A percentile compares a stretch with the other conserved stretches of the same genome.
phyloP scores from a whole-genome alignment of 257 asterid species.

The Solanum habrochaites region DNA sequence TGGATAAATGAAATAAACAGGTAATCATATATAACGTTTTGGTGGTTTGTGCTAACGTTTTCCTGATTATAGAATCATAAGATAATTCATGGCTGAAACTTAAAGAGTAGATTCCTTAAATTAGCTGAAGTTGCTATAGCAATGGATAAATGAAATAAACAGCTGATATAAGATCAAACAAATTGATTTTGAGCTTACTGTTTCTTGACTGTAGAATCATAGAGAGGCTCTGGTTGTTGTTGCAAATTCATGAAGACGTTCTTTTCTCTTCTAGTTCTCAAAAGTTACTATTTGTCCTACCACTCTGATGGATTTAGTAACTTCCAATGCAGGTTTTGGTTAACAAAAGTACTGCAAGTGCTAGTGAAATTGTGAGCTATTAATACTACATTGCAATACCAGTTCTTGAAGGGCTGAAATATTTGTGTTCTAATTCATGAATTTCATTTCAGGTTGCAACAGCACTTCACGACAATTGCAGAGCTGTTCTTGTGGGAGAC shows the following conservation, averaged over 20 bases:
- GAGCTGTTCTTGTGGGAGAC: constrained; percentile 96
- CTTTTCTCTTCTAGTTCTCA: neutral
- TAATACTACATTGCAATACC: constrained; percentile 4
- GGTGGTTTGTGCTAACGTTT: neutral
- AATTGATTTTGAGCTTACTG: neutral
- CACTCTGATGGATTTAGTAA: neutral
- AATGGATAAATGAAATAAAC: neutral
- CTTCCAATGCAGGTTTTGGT: constrained; percentile 77
- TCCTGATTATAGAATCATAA: neutral
- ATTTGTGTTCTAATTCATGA: neutral
- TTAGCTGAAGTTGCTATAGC: neutral
- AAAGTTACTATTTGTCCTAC: neutral
- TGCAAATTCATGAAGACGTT: neutral
- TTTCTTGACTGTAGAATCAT: neutral
- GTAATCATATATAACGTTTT: neutral
- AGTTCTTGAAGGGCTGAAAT: neutral
- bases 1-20: neutral
- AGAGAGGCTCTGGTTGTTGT: neutral
- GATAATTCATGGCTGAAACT: neutral
- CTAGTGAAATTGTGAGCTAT: constrained; percentile 94
- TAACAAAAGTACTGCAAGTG: constrained; percentile 93
- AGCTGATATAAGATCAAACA: neutral
- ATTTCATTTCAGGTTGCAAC: constrained; percentile 78
- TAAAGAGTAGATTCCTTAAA: neutral
- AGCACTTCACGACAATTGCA: constrained; percentile 97